Evolutionary conservation across 306 rosid genomes (phyloP), one percentile per base, ranked within the genome.

Genomic region (Lotus japonicus): DNA sequence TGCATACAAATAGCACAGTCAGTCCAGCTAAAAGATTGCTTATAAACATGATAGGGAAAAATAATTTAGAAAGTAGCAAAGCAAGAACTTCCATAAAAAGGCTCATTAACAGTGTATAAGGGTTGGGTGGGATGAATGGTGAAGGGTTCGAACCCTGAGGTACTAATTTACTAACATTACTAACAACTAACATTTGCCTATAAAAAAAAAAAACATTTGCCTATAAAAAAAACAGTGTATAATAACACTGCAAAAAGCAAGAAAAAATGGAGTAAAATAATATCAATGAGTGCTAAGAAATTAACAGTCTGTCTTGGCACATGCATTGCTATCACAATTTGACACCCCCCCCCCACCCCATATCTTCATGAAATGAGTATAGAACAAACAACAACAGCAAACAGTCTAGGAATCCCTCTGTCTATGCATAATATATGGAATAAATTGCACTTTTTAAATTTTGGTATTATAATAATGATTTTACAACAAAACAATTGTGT

Each of bases 1-100:
- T 79, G 26, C 16, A 26, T 17, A 46, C 36, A 44, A 45, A 61
- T 36, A 56, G 26, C 71, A 54, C 49, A 78, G 57, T 52, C 39
- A 66, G 68, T 53, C 42, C 52, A 33, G 28, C 53, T 58, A 19
- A 12, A 65, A 65, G 56, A 35, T 9, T 26, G 57, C 1, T 11
- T 9, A 17, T 5, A 64, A 51, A 7, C 39, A 31, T 41, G 51
- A 26, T 33, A 21, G 58, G 51, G 3, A 5, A 4, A 26, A 11
- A 36, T 31, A 18, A 21, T 66, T 51, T 64, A 58, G 9, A 48
- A 17, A 42, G 19, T 12, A 58, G 33, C 65, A 58, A 66, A 56
- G 19, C 68, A 15, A 49, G 43, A 64, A 56, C 7, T 38, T 19
- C 33, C 16, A 70, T 38, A 56, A 39, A 17, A 58, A 57, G 38